A percentile compares a stretch with the other conserved stretches of the same genome.
Evolutionary conservation across 2,329 filamentous ascomycete species (phyloP).

Genomic region (Eurotiales sp.): DNA sequence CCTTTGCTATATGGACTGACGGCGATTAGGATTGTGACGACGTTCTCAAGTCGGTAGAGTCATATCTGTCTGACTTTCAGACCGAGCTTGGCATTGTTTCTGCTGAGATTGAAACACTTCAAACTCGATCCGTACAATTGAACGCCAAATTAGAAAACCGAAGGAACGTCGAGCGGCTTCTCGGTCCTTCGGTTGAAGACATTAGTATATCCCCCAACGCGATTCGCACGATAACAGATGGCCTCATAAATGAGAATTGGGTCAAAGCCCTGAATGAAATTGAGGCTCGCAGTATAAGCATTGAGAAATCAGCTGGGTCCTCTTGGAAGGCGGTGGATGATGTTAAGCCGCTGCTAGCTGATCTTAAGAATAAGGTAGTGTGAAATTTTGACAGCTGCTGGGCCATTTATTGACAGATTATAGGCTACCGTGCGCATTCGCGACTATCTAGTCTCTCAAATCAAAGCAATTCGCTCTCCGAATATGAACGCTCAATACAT

Average conservation of each 20-base stretch:
- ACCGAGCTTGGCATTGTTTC: conserved; percentile 89
- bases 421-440: conserved; percentile 88
- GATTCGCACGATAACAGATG: conserved; percentile 81
- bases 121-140: conserved; percentile 76
- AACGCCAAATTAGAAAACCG: conserved; percentile 85
- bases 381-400: conserved; percentile 7
- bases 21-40: conserved; percentile 71
- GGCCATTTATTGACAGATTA: conserved; percentile 6
- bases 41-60: conserved; percentile 87
- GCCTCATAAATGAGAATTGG: conserved; percentile 86
- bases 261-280: conserved; percentile 77
- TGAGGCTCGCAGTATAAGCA: conserved; percentile 68
- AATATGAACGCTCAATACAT: conserved; percentile 97
- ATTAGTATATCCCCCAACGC: conserved; percentile 81
- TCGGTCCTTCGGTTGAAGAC: conserved; percentile 87
- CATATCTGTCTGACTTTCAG: conserved; percentile 87
- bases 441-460: conserved; percentile 89
- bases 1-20: not conserved
- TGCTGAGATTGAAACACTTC: conserved; percentile 89
- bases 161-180: conserved; percentile 78
- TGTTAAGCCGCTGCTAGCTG: conserved; percentile 76
- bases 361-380: conserved; percentile 72
- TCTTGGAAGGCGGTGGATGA: conserved; percentile 75
- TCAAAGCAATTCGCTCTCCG: conserved; percentile 88
- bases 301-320: conserved; percentile 63